phyloP scores from a whole-genome alignment of 2,329 filamentous ascomycete species.

The Reticulascus tulasneorum region DNA sequence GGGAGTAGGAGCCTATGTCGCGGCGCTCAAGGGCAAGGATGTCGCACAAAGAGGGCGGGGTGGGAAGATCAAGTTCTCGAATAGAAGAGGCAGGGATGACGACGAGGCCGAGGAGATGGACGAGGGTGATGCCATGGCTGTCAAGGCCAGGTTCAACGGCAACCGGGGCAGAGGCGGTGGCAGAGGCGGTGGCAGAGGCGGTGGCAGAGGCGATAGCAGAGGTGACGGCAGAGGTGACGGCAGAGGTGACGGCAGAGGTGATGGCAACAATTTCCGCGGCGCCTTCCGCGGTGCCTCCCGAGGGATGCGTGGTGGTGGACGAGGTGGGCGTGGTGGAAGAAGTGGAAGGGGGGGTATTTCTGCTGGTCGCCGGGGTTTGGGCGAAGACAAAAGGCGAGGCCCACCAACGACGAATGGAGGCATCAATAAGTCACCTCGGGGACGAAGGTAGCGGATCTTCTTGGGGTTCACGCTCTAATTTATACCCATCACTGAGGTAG shows the following conservation, averaged over 20 bases:
- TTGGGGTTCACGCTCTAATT: constrained; percentile 12
- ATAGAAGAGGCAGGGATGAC: constrained; percentile 47
- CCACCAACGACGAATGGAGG: constrained; percentile 4
- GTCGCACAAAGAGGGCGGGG: constrained; percentile 60
- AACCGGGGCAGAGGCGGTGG: constrained; percentile 21
- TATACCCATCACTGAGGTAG: constrained; percentile 16
- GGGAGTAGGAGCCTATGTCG: constrained; percentile 66
- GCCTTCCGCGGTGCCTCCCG: constrained; percentile 27
- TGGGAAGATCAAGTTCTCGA: constrained; percentile 69
- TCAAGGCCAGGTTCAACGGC: constrained; percentile 46
- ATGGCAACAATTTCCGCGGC: constrained; percentile 25
- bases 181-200: constrained; percentile 25
- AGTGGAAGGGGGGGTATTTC: constrained; percentile 45
- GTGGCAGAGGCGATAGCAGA: constrained; percentile 27
- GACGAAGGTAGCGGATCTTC: constrained; percentile 12
- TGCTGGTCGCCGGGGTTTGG: constrained; percentile 44
- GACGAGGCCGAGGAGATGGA: constrained; percentile 51
- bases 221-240: constrained; percentile 25
- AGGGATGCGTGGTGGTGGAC: too few species aligned
- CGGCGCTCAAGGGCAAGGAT: constrained; percentile 65
- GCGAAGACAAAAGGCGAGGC: constrained; percentile 45
- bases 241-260: constrained; percentile 22
- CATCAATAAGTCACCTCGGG: constrained; percentile 12
- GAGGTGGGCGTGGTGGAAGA: constrained; percentile 27
- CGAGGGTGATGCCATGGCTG: constrained; percentile 45